Evolutionary conservation across 108 stramenopile genomes (phyloP), one percentile per base, ranked within the genome.

Genomic region (Chaetoceros tenuissimus): DNA sequence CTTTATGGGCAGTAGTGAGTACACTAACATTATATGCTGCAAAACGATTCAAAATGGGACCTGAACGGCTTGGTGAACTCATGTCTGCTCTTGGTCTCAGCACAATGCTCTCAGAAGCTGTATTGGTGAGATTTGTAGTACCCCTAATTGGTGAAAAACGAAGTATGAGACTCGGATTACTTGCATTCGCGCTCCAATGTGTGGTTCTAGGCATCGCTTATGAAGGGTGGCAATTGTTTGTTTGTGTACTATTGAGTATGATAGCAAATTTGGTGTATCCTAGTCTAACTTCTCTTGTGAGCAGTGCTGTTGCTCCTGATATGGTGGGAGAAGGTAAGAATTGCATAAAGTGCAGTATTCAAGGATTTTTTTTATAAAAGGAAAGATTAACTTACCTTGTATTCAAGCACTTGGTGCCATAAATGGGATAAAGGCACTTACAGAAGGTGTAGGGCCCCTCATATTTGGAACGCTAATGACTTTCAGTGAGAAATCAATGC

Each of bases 191-290:
- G 0, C 24, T 85, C 44, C 96, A 98, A 53, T 98, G 96, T 58
- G 22, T 89, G 1, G 62, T 98, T 8, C 56, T 98, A 31, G 94
- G 90, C 5, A 65, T 93, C 51, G 90, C 94, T 28, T 62, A 57
- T 24, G 59, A 77, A 59, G 57, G 59, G 21, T 82, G 80, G 79
- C 92, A 94, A 51, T 71, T 97, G 31, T 96, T 94, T 69, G 62
- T 75, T 8, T 95, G 94, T 63, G 85, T 92, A 26, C 67, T 60
- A 0, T 76, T 94, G 51, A 83, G 88, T 0, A 62, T 95, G 26
- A 61, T 81, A 19, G 88, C 83, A 3, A 96, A 98, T 75, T 69
- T 98, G 46, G 97, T 98, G 1, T 98, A 96, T 71, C 97, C 97
- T 0, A 72, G 79, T 46, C 58, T 98, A 7, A 76, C 79, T 24